These are phyloP conservation scores for Lanmaoa pseudosensibilis DNA, from an alignment of 768 basidiomycete species.

Conservation along the genomic window DNA sequence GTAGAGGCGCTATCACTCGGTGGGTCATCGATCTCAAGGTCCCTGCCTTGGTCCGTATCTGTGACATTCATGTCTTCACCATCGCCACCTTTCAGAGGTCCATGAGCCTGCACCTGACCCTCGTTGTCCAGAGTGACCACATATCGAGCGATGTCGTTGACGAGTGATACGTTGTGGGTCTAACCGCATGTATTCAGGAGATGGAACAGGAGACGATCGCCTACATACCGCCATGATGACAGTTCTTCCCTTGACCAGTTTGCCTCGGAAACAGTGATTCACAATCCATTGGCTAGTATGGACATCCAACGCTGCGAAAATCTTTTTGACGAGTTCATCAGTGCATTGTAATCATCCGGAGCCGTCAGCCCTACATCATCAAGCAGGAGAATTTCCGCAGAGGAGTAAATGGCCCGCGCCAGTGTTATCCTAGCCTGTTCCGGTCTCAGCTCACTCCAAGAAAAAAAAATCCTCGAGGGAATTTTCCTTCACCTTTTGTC, in stretches of 20 bases:
- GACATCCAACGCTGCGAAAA: slow-evolving; percentile 59
- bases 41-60: not conserved
- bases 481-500: slow-evolving; percentile 9
- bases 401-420: slow-evolving; percentile 58
- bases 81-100: slow-evolving; percentile 37
- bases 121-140: slow-evolving; percentile 54
- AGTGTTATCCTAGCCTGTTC: slow-evolving; percentile 48
- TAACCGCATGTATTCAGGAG: slow-evolving; percentile 2
- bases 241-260: slow-evolving; percentile 6
- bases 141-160: slow-evolving; percentile 26
- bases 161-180: slow-evolving; percentile 36
- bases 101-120: slow-evolving; percentile 50
- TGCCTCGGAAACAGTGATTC: slow-evolving; percentile 39
- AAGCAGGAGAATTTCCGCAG: slow-evolving; percentile 60
- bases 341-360: not conserved
- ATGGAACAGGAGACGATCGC: not conserved
- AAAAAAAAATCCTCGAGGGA: too few species aligned
- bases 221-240: slow-evolving; percentile 10
- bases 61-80: not conserved
- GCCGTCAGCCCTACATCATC: slow-evolving; percentile 53
- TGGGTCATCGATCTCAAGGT: not conserved
- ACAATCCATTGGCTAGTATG: slow-evolving; percentile 52
- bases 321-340: not conserved
- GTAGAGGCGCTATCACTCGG: slow-evolving; percentile 21
- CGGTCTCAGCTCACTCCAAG: not conserved